These are phyloP conservation scores for Torrubiellomyces zombiae DNA, from an alignment of 2,329 filamentous ascomycete genomes.

Conservation along the genomic window DNA sequence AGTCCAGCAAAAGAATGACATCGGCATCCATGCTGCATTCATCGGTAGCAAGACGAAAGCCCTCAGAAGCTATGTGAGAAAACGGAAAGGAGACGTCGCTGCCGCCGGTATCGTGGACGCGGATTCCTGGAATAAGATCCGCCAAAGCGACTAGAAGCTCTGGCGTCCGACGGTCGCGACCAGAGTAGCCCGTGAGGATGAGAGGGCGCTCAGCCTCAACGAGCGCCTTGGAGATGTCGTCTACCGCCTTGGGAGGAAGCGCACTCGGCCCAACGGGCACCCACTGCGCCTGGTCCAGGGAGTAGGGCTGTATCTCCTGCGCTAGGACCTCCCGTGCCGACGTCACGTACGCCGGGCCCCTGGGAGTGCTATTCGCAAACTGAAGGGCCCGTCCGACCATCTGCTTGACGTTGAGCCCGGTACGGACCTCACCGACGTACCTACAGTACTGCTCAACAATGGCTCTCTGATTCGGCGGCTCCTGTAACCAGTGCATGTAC, in stretches of 20 bases:
- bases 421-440: conserved; percentile 62
- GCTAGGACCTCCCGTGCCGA: conserved; percentile 67
- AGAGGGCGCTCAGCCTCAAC: conserved; percentile 44
- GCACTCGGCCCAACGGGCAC: conserved; percentile 45
- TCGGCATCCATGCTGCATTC: conserved; percentile 57
- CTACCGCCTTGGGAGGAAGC: conserved; percentile 28
- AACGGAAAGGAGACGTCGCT: conserved; percentile 63
- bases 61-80: conserved; percentile 44
- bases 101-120: conserved; percentile 54
- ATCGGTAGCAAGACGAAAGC: conserved; percentile 54
- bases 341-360: conserved; percentile 59
- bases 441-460: conserved; percentile 69
- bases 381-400: conserved; percentile 66
- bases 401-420: conserved; percentile 67
- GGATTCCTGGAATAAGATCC: conserved; percentile 43
- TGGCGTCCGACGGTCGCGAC: conserved; percentile 44
- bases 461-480: conserved; percentile 59
- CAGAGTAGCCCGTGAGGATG: conserved; percentile 51
- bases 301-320: conserved; percentile 56
- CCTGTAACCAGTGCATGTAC: conserved; percentile 69
- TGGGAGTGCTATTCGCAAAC: conserved; percentile 56
- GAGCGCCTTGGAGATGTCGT: conserved; percentile 40
- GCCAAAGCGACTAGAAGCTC: conserved; percentile 46
- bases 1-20: conserved; percentile 65
- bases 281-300: conserved; percentile 43